Evolutionary conservation across 352 stramenopile species (phyloP), one percentile per base, ranked within the genome.

Genomic region (Phytophthora megakarya): DNA sequence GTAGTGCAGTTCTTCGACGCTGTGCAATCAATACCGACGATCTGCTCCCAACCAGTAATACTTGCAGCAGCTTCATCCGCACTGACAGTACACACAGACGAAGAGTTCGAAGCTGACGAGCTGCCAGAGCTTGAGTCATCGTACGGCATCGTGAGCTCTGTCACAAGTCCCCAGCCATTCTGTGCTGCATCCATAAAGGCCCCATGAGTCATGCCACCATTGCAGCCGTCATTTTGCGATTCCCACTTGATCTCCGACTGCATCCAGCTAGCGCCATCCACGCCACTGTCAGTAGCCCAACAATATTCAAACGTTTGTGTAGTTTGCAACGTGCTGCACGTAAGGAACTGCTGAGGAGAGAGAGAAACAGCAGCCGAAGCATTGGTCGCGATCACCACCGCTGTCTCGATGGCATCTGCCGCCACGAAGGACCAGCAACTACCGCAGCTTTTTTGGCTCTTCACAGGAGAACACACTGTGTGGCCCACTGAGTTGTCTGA

Each of bases 381-480:
- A 22, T 89, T 88, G n/a, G 80, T 76, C 1, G 81, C 75, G 54
- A 92, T 88, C 16, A 81, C 77, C 0, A 94, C 85, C 0, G 85
- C 85, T 0, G 85, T 91, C 53, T 94, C 85, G 30, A 94, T 94
- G 8, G 84, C 77, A 62, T 94, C 85, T 6, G 83, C 76, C 12
- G 85, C 85, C 2, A 85, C 85, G 33, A 94, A 94, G 2, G 85
- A 85, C 85, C 85, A 94, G 59, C 85, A 94, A 48, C 80, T 90
- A 30, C 85, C 85, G 47, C 85, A 94, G 44, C 82, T 88, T 39
- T 89, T 76, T 72, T 94, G 85, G 38, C 85, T 92, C 61, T 94
- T 94, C 11, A 92, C 79, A 8, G 72, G 68, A 19, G 83, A 81
- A 51, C 85, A 94, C 47, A 94, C 81, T 22, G 52, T 88, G 48